Evolutionary conservation across 768 basidiomycete genomes (phyloP), one percentile per base, ranked within the genome.

Genomic region (Tylopilus felleus): DNA sequence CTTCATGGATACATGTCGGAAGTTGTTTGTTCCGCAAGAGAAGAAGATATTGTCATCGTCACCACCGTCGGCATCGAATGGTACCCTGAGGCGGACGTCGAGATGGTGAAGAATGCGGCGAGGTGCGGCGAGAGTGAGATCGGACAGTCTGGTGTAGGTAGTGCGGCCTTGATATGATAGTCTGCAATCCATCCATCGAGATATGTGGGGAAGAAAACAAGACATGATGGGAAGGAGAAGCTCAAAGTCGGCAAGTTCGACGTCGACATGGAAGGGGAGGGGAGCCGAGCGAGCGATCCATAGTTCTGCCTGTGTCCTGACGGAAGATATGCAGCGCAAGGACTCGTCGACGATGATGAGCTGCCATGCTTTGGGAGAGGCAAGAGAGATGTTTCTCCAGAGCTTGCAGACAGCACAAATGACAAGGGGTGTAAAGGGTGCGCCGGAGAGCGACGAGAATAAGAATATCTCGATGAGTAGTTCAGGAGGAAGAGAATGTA

Each of bases 351-450:
- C 70, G 49, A 70, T 64, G 55, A 90, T 74, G 47, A 65, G 69
- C 60, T 81, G 82, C 88, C 87, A 90, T 43, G 84, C 62, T 28
- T 73, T 68, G 0, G 88, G 86, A 0, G 81, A 80, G 1, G 74
- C 67, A 60, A 78, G 64, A 33, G 80, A 75, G 40, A 88, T 69
- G 36, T 75, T 70, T 55, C 73, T 75, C 88, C 88, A 91, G 57
- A 75, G 72, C 22, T 65, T 74, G 51, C 83, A 88, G 25, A 90
- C 85, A 19, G 66, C 60, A 25, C 74, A 74, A 36, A 90, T 66
- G 17, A 63, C 68, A 48, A 86, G 66, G 5, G 81, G 81, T 0
- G 75, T 71, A 25, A 80, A 69, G 8, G 79, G 69, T n/a, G 79
- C 74, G 25, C 69, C 72, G n/a, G 65, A 62, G 1, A 74, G 72